These are phyloP conservation scores for Linum tenue DNA, from an alignment of 345 rosid genomes.

Conservation along the genomic window DNA sequence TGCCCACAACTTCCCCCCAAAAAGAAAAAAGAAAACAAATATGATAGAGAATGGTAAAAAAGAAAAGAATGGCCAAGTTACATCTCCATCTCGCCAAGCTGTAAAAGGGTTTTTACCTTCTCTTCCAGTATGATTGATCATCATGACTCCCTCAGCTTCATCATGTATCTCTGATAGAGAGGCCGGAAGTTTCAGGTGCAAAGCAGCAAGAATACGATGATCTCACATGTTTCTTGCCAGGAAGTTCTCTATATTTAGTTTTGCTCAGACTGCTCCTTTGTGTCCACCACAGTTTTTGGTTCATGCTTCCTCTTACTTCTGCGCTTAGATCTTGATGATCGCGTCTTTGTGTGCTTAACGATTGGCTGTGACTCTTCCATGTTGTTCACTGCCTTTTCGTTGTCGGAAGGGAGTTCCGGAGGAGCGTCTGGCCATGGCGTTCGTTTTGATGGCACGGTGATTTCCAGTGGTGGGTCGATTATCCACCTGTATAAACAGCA, in stretches of 20 bases:
- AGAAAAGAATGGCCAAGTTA: no score
- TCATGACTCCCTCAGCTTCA: no score
- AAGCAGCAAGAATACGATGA: no score
- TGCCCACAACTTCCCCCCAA: no score
- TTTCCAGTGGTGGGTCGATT: slow-evolving; percentile 80
- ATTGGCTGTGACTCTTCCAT: slow-evolving; percentile 31
- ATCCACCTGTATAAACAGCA: slow-evolving; percentile 53
- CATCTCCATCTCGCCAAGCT: no score
- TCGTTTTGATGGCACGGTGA: slow-evolving; percentile 71
- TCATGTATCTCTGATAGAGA: no score
- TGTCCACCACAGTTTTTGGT: slow-evolving; percentile 34
- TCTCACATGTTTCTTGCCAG: no score
- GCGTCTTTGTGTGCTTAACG: slow-evolving; percentile 47
- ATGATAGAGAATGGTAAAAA: no score
- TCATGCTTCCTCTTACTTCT: slow-evolving; percentile 72
- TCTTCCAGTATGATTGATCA: no score
- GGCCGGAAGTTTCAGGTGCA: no score
- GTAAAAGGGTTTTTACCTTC: no score
- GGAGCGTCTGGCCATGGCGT: slow-evolving; percentile 97
- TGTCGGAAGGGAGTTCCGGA: slow-evolving; percentile 62
- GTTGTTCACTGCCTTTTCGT: slow-evolving; percentile 21
- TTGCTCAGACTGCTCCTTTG: slow-evolving; percentile 44
- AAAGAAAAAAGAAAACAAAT: no score
- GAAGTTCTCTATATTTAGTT: slow-evolving; percentile 15
- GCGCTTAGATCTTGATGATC: slow-evolving; percentile 52